Percentiles rank a stretch among this genome's conserved stretches.
Conservation (phyloP, 192 early-diverging fungal species). For the Dispira simplex region DNA sequence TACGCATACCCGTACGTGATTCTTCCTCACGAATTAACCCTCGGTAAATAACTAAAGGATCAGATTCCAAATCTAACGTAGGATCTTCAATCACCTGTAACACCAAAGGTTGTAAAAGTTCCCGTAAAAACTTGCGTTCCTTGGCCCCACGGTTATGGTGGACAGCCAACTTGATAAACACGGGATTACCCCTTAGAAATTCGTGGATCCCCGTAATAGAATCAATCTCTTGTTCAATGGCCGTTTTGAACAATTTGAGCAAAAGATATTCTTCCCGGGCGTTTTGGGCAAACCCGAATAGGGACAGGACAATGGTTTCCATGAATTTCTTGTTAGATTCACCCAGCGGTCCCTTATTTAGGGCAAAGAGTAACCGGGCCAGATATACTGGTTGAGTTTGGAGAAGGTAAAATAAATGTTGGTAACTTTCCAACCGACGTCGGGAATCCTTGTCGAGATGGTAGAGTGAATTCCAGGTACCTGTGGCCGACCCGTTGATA, state of each 20-base stretch:
- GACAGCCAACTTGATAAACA: slow-evolving; percentile 93
- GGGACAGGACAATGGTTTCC: slow-evolving; percentile 75
- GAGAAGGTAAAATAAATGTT: slow-evolving; percentile 89
- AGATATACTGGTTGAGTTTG: slow-evolving; percentile 94
- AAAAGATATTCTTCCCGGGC: slow-evolving; percentile 90
- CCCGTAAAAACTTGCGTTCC: slow-evolving; percentile 79
- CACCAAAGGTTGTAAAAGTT: slow-evolving; percentile 70
- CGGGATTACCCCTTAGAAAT: slow-evolving; percentile 87
- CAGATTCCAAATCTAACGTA: slow-evolving; percentile 77
- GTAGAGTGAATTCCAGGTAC: slow-evolving; percentile 47
- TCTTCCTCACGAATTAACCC: slow-evolving; percentile 82
- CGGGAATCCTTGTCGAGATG: slow-evolving; percentile 77
- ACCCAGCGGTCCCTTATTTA: slow-evolving; percentile 55
- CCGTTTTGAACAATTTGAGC: slow-evolving; percentile 82
- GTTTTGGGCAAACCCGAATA: slow-evolving; percentile 97
- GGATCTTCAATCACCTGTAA: slow-evolving; percentile 60
- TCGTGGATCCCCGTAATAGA: slow-evolving; percentile 71
- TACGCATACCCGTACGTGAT: slow-evolving; percentile 68
- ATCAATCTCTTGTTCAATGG: slow-evolving; percentile 81
- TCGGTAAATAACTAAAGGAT: slow-evolving; percentile 81
- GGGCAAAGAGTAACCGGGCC: slow-evolving; percentile 67
- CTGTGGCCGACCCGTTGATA: slow-evolving; percentile 20
- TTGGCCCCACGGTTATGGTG: slow-evolving; percentile 93
- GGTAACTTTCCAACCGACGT: slow-evolving; percentile 64
- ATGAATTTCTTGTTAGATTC: slow-evolving; percentile 59